A percentile compares a stretch with the other conserved stretches of the same genome.
These are phyloP conservation scores for Xylaria sp. DNA, from an alignment of 2,329 filamentous ascomycete genomes.

Conservation along the genomic window DNA sequence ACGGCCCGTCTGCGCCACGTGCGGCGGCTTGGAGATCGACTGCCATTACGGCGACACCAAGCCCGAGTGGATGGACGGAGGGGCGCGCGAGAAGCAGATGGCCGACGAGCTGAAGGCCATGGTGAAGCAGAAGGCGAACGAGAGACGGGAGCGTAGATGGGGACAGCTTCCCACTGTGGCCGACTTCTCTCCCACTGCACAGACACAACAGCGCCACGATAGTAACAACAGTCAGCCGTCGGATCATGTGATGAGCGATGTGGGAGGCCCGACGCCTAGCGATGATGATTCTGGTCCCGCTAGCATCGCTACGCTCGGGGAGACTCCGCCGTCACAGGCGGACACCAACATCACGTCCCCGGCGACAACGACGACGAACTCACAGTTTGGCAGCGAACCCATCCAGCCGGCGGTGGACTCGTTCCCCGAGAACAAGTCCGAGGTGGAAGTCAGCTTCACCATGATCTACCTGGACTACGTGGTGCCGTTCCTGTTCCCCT, in stretches of 20 bases:
- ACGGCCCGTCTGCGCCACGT: conserved; percentile 53
- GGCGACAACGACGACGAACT: conserved; percentile 15
- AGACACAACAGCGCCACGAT: conserved; percentile 10
- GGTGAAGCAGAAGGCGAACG: conserved; percentile 65
- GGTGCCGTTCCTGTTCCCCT: conserved; percentile 71
- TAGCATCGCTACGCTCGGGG: conserved; percentile 6
- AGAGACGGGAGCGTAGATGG: conserved; percentile 62
- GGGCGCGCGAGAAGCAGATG: conserved; percentile 52
- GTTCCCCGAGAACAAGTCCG: conserved; percentile 36
- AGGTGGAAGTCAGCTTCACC: conserved; percentile 53
- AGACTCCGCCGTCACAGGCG: conserved; percentile 9
- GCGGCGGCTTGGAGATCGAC: conserved; percentile 53
- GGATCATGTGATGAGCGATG: conserved; percentile 24
- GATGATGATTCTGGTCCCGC: conserved; percentile 12
- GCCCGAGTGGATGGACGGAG: conserved; percentile 55
- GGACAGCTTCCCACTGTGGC: conserved; percentile 48
- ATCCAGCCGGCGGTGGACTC: conserved; percentile 13
- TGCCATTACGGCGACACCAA: conserved; percentile 53
- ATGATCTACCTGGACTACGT: conserved; percentile 72
- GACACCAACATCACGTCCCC: conserved; percentile 6
- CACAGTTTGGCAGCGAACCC: not conserved
- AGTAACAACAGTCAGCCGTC: not conserved
- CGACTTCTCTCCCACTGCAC: conserved; percentile 25
- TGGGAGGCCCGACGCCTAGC: not conserved
- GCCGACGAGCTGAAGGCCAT: conserved; percentile 62